These are phyloP conservation scores for Skeletonema potamos DNA, from an alignment of 108 stramenopile genomes.

Conservation along the genomic window DNA sequence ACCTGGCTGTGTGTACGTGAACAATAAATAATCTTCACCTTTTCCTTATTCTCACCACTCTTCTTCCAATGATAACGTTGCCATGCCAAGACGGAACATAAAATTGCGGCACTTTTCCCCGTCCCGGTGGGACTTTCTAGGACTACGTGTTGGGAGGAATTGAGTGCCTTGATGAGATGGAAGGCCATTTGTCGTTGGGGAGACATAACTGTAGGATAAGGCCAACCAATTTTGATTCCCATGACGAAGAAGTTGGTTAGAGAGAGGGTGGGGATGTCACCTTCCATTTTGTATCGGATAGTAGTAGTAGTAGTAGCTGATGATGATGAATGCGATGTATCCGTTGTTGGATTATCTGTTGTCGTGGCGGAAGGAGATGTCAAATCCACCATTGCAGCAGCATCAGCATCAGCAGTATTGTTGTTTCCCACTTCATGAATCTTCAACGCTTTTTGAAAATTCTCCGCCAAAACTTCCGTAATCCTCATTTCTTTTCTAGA, in stretches of 20 bases:
- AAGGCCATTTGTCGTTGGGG: slow-evolving; percentile 83
- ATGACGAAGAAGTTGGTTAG: slow-evolving; percentile 60
- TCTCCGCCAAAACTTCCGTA: slow-evolving; percentile 45
- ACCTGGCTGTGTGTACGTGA: slow-evolving; percentile 93
- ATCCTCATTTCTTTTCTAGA: slow-evolving; percentile 41
- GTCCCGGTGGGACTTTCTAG: slow-evolving; percentile 83
- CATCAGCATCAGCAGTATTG: background rate
- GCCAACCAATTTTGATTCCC: slow-evolving; percentile 75
- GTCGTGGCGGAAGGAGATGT: background rate
- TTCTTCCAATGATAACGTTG: slow-evolving; percentile 50
- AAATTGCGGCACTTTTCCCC: slow-evolving; percentile 77
- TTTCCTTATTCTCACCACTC: background rate
- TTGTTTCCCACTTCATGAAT: background rate
- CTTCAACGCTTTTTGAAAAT: slow-evolving; percentile 32
- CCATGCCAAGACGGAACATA: slow-evolving; percentile 78
- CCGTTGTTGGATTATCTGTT: background rate
- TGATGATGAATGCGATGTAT: background rate
- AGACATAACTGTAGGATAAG: slow-evolving; percentile 59
- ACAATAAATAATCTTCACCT: slow-evolving; percentile 84
- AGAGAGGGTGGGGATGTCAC: slow-evolving; percentile 57
- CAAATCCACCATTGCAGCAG: background rate
- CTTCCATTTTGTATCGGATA: slow-evolving; percentile 50
- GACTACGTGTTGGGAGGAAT: slow-evolving; percentile 65
- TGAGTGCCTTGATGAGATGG: slow-evolving; percentile 70
- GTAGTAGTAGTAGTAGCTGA: background rate